phyloP scores from a whole-genome alignment of 495 filamentous ascomycete species.

The Xanthoparmelia taractica region DNA sequence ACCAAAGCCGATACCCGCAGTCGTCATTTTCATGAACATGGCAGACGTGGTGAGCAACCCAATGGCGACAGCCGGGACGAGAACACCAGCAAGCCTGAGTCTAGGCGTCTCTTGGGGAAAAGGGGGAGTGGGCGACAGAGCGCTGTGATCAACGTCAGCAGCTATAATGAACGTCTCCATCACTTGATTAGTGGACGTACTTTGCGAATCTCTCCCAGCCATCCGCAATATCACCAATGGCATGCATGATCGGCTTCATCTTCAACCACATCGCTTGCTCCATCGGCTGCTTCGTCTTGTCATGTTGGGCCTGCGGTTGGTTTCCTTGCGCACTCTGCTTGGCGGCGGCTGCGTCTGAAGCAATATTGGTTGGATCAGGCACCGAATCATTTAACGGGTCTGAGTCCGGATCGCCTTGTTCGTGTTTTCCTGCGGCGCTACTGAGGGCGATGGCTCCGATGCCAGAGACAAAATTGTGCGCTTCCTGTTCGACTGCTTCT shows the following conservation, averaged over 20 bases:
- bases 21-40: conserved; percentile 61
- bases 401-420: conserved; percentile 39
- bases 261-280: conserved; percentile 69
- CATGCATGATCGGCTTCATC: conserved; percentile 70
- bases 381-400: conserved; percentile 41
- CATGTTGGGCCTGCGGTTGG: conserved; percentile 44
- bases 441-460: conserved; percentile 67
- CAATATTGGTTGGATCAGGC: conserved; percentile 55
- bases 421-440: conserved; percentile 67
- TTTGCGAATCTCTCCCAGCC: conserved; percentile 76
- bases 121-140: conserved; percentile 68
- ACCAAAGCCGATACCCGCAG: conserved; percentile 58
- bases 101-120: conserved; percentile 59
- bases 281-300: conserved; percentile 81
- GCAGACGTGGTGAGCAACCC: conserved; percentile 63
- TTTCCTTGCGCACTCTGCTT: conserved; percentile 46
- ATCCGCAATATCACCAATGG: conserved; percentile 64
- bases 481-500: conserved; percentile 80
- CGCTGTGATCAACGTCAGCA: conserved; percentile 36
- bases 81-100: conserved; percentile 52
- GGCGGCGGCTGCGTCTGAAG: conserved; percentile 48
- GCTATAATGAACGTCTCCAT: not conserved
- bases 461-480: conserved; percentile 69
- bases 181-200: conserved; percentile 35
- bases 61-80: conserved; percentile 49